Conservation (phyloP, 441 rosid species). For the Gossypium gossypioides region DNA sequence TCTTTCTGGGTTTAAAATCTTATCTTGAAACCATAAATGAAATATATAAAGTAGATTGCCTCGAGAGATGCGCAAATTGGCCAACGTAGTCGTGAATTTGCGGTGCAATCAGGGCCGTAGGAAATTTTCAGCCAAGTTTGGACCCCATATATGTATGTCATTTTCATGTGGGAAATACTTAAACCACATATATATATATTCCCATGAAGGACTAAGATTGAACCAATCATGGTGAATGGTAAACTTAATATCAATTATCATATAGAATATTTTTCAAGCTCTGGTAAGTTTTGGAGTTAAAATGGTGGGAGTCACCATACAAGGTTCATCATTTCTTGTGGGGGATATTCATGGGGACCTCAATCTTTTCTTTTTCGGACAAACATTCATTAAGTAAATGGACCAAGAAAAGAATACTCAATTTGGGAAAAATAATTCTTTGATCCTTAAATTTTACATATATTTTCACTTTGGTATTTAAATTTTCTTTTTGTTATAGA, state of each 20-base stretch:
- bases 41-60: background rate
- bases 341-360: background rate
- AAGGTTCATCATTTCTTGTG: too few species aligned
- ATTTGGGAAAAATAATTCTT: background rate
- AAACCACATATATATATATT: too few species aligned
- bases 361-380: background rate
- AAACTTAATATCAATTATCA: too few species aligned
- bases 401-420: background rate
- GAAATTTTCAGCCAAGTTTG: background rate
- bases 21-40: background rate
- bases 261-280: too few species aligned
- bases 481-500: too few species aligned
- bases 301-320: too few species aligned
- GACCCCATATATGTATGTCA: background rate
- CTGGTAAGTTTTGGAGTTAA: too few species aligned
- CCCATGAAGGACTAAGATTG: too few species aligned
- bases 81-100: conserved; percentile 8
- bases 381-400: background rate
- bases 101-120: conserved; percentile 14
- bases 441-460: too few species aligned
- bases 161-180: background rate
- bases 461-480: too few species aligned
- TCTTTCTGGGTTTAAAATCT: background rate
- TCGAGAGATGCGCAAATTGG: conserved; percentile 9
- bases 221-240: too few species aligned